phyloP scores from a whole-genome alignment of 768 basidiomycete species.

The Pisolithus albus region DNA sequence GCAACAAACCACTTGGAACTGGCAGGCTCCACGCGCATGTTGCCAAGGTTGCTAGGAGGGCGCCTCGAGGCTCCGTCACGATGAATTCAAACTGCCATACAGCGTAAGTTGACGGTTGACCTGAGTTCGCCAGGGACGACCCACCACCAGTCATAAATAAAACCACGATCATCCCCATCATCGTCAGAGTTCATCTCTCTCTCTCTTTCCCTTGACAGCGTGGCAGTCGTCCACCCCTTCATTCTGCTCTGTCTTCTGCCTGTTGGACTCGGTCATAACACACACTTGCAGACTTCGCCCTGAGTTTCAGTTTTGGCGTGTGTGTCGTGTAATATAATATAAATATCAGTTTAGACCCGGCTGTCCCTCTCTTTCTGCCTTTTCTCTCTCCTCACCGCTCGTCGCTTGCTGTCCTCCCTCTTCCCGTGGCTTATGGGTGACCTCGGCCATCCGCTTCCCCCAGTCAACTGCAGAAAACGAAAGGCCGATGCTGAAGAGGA shows the following conservation, averaged over 20 bases:
- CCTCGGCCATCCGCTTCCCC: slow-evolving; percentile 46
- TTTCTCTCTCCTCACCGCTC: slow-evolving; percentile 6
- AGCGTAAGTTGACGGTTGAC: not conserved
- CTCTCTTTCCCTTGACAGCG: slow-evolving; percentile 15
- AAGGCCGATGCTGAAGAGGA: slow-evolving; percentile 54
- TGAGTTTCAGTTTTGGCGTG: slow-evolving; percentile 24
- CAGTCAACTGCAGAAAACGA: slow-evolving; percentile 55
- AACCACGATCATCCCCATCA: not conserved
- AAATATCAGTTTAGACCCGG: slow-evolving; percentile 12
- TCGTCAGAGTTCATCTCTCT: not conserved
- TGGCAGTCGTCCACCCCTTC: slow-evolving; percentile 21
- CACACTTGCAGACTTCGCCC: slow-evolving; percentile 10
- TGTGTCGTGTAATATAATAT: slow-evolving; percentile 1
- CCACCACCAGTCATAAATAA: not conserved
- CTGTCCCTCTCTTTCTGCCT: not conserved
- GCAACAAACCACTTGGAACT: not conserved
- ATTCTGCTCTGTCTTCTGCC: slow-evolving; percentile 7
- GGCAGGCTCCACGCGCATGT: not conserved
- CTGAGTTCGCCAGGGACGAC: not conserved
- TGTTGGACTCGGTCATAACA: no score
- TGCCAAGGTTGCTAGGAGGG: not conserved
- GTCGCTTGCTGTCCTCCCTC: slow-evolving; percentile 15
- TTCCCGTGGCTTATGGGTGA: slow-evolving; percentile 45
- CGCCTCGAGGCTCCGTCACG: not conserved
- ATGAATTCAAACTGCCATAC: not conserved